Percentiles rank a stretch among this genome's conserved stretches.
Evolutionary conservation across 495 filamentous ascomycete species (phyloP).

Genomic region (Immersiella caudata): DNA sequence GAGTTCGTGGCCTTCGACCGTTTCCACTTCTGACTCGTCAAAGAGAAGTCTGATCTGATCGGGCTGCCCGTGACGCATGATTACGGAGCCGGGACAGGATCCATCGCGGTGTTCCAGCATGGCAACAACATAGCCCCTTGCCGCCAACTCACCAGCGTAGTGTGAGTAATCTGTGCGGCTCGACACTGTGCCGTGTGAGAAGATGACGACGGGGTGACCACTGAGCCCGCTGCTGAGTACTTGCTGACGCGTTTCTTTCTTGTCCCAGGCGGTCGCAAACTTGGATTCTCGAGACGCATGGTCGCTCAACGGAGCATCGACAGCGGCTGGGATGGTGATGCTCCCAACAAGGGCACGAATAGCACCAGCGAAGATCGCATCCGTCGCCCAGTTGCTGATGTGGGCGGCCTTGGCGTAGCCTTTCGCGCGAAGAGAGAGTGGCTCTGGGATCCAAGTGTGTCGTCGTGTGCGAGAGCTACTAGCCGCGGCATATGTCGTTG

Average conservation of each 20-base stretch:
- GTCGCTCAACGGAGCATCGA: slow-evolving; percentile 46
- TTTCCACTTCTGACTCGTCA: slow-evolving; percentile 34
- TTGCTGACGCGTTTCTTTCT: slow-evolving; percentile 25
- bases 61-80: slow-evolving; percentile 37
- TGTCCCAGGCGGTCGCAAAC: slow-evolving; percentile 27
- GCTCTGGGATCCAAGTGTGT: slow-evolving; percentile 54
- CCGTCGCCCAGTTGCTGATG: slow-evolving; percentile 46
- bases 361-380: slow-evolving; percentile 39
- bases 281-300: slow-evolving; percentile 24
- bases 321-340: slow-evolving; percentile 50
- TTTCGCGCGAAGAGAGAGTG: slow-evolving; percentile 50
- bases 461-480: slow-evolving; percentile 18
- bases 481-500: slow-evolving; percentile 34
- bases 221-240: slow-evolving; percentile 25
- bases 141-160: slow-evolving; percentile 56
- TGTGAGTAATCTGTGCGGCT: slow-evolving; percentile 56
- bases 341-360: slow-evolving; percentile 42
- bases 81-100: slow-evolving; percentile 50
- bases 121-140: slow-evolving; percentile 54
- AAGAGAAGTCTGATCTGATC: slow-evolving; percentile 36
- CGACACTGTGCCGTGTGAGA: slow-evolving; percentile 57
- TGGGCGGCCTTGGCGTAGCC: slow-evolving; percentile 53
- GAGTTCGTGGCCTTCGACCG: slow-evolving; percentile 26
- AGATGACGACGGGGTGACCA: slow-evolving; percentile 51
- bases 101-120: slow-evolving; percentile 59